A percentile compares a stretch with the other conserved stretches of the same genome.
Conservation (phyloP, 2,329 filamentous ascomycete genomes). For the Geosmithia morbida region DNA sequence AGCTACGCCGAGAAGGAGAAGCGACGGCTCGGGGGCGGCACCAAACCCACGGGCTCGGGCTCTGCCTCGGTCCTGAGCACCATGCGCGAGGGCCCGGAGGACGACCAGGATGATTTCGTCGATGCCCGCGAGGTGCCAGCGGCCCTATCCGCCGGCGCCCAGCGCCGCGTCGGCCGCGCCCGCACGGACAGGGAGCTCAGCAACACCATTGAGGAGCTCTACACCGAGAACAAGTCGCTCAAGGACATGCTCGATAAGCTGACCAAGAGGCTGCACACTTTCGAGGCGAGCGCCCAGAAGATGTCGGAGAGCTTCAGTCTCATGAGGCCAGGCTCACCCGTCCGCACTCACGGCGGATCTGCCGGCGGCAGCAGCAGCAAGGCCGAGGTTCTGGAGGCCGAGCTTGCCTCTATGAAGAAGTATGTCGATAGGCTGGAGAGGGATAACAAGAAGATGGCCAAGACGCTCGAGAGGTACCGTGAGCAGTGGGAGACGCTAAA, state of each 20-base stretch:
- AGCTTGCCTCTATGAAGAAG: constrained; percentile 39
- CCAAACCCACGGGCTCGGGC: constrained; percentile 12
- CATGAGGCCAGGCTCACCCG: constrained; percentile 41
- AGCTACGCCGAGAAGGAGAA: constrained; percentile 54
- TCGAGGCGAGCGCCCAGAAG: constrained; percentile 83
- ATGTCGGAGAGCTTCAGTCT: constrained; percentile 71
- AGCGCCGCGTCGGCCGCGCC: constrained; percentile 23
- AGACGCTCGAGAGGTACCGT: constrained; percentile 41
- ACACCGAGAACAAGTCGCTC: constrained; percentile 74
- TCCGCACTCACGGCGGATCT: constrained; percentile 10
- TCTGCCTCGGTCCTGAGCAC: constrained; percentile 22
- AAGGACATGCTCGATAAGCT: constrained; percentile 78
- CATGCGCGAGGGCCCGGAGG: constrained; percentile 34
- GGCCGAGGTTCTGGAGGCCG: constrained; percentile 51
- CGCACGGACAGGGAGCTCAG: constrained; percentile 28
- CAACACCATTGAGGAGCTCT: constrained; percentile 76
- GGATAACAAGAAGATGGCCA: constrained; percentile 39
- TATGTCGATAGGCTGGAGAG: constrained; percentile 54
- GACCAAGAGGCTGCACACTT: constrained; percentile 76
- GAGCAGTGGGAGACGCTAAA: constrained; percentile 49
- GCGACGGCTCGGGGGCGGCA: constrained; percentile 38
- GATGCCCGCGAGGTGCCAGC: constrained; percentile 58
- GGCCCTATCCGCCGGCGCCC: constrained; percentile 22
- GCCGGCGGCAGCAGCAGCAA: constrained; percentile 24
- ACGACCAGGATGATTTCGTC: constrained; percentile 75